Evolutionary conservation across 2,329 filamentous ascomycete genomes (phyloP).

Genomic region (Herpomyces periplanetae): DNA sequence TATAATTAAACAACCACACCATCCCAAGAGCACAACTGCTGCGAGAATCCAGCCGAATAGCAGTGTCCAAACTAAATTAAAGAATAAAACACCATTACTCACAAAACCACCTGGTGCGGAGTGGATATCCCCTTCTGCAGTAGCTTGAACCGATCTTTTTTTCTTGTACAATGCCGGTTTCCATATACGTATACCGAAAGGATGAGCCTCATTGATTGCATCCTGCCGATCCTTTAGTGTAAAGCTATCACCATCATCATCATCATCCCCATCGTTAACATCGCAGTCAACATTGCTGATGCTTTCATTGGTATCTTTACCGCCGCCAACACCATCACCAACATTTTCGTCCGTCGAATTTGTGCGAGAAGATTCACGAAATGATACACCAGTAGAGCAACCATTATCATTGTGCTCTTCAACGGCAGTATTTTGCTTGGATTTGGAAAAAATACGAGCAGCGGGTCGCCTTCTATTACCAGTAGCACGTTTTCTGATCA

Average conservation of each 20-base stretch:
- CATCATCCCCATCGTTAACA: constrained; percentile 8
- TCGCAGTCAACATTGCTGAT: not conserved
- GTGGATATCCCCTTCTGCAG: constrained; percentile 81
- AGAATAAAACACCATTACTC: constrained; percentile 41
- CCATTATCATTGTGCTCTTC: constrained; percentile 10
- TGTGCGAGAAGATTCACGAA: constrained; percentile 8
- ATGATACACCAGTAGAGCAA: constrained; percentile 5
- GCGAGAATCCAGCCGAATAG: constrained; percentile 91
- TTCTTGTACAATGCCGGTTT: constrained; percentile 97
- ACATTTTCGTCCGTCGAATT: constrained; percentile 4
- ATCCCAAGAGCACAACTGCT: constrained; percentile 28
- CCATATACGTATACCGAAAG: constrained; percentile 94
- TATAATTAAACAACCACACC: constrained; percentile 33
- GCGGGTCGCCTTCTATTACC: constrained; percentile 12
- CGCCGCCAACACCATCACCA: constrained; percentile 7
- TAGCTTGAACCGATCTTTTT: constrained; percentile 73
- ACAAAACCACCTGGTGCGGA: constrained; percentile 63
- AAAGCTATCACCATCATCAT: constrained; percentile 45
- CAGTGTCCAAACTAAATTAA: constrained; percentile 64
- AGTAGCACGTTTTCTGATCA: not conserved
- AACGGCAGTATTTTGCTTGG: constrained; percentile 12
- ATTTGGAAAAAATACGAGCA: constrained; percentile 9
- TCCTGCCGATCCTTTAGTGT: constrained; percentile 85
- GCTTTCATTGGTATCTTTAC: constrained; percentile 6
- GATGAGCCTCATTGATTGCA: constrained; percentile 93